phyloP scores from a whole-genome alignment of 179 eudicot genomes.

The Patellifolia procumbens region DNA sequence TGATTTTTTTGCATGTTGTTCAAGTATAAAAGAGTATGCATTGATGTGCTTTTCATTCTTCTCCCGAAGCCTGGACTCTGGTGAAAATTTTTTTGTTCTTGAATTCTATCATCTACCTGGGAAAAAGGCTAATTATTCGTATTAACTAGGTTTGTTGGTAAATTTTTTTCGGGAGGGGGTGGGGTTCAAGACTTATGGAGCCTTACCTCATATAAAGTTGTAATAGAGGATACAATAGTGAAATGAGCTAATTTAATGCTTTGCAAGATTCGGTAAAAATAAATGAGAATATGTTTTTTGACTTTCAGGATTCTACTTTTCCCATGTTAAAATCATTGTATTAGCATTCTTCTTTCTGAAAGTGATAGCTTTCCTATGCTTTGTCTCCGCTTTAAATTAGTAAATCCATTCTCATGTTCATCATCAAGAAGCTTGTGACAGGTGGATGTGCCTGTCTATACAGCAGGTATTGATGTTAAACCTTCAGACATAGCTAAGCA shows the following conservation, averaged over 20 bases:
- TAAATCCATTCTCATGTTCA: constrained; percentile 43
- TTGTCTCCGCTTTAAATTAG: constrained; percentile 3
- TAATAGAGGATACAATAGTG: too few relatives aligned
- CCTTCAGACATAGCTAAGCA: constrained; percentile 87
- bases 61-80: too few relatives aligned
- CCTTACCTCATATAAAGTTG: too few relatives aligned
- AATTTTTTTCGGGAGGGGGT: too few relatives aligned
- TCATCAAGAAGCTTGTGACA: constrained; percentile 49
- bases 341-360: background rate
- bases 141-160: too few relatives aligned
- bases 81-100: too few relatives aligned
- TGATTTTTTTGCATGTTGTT: background rate
- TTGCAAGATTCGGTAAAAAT: background rate
- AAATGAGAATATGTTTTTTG: background rate
- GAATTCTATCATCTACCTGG: too few relatives aligned
- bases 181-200: too few relatives aligned
- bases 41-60: too few relatives aligned
- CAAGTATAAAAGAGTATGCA: too few relatives aligned
- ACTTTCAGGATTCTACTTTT: background rate
- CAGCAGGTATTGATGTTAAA: constrained; percentile 76
- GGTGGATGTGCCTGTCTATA: constrained; percentile 96
- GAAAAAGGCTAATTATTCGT: too few relatives aligned
- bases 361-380: background rate
- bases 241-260: too few relatives aligned
- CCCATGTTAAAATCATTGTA: background rate